phyloP scores from a whole-genome alignment of 441 rosid genomes.

The Isatis lusitanica region DNA sequence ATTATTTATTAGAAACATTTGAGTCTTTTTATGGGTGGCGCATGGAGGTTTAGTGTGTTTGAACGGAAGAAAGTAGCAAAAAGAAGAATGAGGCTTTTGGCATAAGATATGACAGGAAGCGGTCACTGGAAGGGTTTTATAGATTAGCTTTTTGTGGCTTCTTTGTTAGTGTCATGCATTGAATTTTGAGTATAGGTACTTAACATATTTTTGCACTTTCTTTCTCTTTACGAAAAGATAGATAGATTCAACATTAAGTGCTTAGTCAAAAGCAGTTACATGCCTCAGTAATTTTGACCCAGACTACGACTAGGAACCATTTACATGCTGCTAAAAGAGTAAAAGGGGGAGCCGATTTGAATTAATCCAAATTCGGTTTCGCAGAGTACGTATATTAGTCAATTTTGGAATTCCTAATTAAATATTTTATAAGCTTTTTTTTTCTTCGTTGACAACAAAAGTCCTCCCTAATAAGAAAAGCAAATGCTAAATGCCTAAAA shows the following conservation, averaged over 20 bases:
- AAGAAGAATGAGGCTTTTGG: background rate
- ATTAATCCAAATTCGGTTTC: too few species aligned
- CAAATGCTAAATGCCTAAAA: background rate
- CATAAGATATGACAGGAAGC: background rate
- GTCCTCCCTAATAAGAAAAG: background rate
- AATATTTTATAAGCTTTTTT: background rate
- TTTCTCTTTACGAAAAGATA: background rate
- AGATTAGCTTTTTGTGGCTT: background rate
- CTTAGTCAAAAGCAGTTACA: background rate
- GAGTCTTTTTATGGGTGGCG: background rate
- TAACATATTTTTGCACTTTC: background rate
- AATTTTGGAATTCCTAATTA: background rate
- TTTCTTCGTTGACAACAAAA: background rate
- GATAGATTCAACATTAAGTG: background rate
- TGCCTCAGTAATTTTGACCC: background rate
- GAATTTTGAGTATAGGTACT: background rate
- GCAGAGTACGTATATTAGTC: background rate
- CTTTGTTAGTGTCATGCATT: background rate
- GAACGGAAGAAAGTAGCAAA: background rate
- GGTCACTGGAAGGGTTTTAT: background rate
- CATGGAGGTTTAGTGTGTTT: background rate
- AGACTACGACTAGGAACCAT: too few species aligned
- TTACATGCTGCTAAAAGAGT: too few species aligned
- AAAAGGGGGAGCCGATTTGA: too few species aligned
- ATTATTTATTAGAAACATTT: background rate